A percentile compares a stretch with the other conserved stretches of the same genome.
phyloP scores from a whole-genome alignment of 257 asterid genomes.

The Nemophila menziesii region DNA sequence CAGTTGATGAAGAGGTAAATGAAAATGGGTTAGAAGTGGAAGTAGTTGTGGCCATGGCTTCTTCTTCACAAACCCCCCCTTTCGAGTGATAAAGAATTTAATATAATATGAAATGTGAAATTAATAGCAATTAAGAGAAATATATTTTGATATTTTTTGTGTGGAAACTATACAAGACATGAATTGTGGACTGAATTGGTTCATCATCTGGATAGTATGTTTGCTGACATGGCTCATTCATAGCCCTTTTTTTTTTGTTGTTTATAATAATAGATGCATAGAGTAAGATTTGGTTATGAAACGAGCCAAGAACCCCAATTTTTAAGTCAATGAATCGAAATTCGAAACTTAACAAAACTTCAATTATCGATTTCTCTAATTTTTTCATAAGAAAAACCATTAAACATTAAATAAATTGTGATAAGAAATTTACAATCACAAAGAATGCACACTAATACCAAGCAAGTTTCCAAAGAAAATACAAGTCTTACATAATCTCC shows the following conservation, averaged over 20 bases:
- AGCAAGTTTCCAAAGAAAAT: background rate
- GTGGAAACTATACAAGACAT: background rate
- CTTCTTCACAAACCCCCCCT: background rate
- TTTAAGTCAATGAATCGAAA: no score
- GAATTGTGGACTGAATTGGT: conserved; percentile 8
- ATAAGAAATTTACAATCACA: background rate
- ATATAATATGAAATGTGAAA: no score
- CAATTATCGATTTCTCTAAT: background rate
- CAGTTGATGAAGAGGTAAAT: conserved; percentile 36
- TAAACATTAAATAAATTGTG: background rate
- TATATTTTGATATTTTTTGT: background rate
- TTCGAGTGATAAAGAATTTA: background rate
- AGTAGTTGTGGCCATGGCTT: conserved; percentile 40
- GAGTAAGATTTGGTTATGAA: background rate
- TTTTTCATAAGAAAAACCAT: no score
- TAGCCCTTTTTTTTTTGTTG: conserved; percentile 30
- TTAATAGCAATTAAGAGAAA: background rate
- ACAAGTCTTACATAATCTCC: background rate
- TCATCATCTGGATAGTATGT: conserved; percentile 35
- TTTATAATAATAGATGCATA: background rate
- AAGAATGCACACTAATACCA: background rate
- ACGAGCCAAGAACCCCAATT: no score
- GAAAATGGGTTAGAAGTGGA: conserved; percentile 45
- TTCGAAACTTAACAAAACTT: no score
- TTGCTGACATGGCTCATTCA: conserved; percentile 39